Conservation (phyloP, 495 filamentous ascomycete species). For the Corynascus novoguineensis region DNA sequence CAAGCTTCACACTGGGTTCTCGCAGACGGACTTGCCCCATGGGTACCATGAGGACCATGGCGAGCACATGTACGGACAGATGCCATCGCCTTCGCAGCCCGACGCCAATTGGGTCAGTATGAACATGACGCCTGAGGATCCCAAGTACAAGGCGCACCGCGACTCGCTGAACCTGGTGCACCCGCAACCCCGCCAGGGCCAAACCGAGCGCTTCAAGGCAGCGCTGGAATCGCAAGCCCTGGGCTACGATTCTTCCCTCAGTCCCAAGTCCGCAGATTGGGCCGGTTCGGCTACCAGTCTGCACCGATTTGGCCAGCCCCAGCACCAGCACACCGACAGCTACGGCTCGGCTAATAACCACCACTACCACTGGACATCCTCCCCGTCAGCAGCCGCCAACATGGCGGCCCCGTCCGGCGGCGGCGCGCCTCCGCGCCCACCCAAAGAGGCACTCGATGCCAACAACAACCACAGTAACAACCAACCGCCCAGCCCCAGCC, state of each 20-base stretch:
- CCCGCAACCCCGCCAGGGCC: conserved; percentile 80
- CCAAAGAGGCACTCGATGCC: conserved; percentile 46
- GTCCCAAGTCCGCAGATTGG: conserved; percentile 71
- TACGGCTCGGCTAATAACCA: conserved; percentile 29
- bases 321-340: conserved; percentile 40
- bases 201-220: conserved; percentile 74
- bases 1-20: conserved; percentile 63
- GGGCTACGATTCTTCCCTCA: conserved; percentile 58
- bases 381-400: conserved; percentile 26
- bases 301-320: conserved; percentile 29
- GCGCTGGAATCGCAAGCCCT: conserved; percentile 75
- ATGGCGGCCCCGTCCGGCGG: conserved; percentile 24
- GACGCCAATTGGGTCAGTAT: conserved; percentile 29
- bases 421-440: conserved; percentile 45
- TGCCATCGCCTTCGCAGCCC: conserved; percentile 28
- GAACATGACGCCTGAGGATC: conserved; percentile 62
- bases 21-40: conserved; percentile 40
- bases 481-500: conserved; percentile 14
- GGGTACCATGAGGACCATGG: conserved; percentile 17
- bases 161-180: conserved; percentile 85
- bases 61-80: conserved; percentile 20
- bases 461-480: background rate
- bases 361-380: conserved; percentile 35
- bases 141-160: conserved; percentile 86
- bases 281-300: conserved; percentile 55